These are phyloP conservation scores for Mariannaea elegans DNA, from an alignment of 2,329 filamentous ascomycete species.

Conservation along the genomic window DNA sequence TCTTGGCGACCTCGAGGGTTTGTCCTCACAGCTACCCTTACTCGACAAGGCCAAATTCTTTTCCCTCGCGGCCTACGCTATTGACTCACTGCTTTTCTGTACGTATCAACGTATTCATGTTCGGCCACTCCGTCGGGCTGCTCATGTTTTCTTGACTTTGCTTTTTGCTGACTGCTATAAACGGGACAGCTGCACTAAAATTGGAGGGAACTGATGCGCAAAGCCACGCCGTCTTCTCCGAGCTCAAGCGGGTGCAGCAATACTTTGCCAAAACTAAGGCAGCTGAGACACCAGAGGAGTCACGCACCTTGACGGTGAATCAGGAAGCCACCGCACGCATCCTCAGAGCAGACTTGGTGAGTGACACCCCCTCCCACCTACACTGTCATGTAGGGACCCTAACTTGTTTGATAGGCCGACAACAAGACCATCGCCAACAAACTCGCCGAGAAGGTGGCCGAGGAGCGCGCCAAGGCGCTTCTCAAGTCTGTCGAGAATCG, in stretches of 20 bases:
- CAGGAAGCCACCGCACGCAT: conserved; percentile 83
- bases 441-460: conserved; percentile 64
- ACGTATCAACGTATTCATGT: conserved; percentile 39
- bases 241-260: conserved; percentile 85
- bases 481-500: conserved; percentile 56
- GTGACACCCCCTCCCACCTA: conserved; percentile 35
- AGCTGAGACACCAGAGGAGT: conserved; percentile 68
- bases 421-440: conserved; percentile 62
- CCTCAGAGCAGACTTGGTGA: conserved; percentile 80
- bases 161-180: background rate
- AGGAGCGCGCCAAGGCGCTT: conserved; percentile 62
- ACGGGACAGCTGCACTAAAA: conserved; percentile 69
- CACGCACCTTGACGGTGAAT: conserved; percentile 67
- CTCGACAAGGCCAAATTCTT: conserved; percentile 95
- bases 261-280: conserved; percentile 93
- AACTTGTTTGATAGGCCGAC: conserved; percentile 50
- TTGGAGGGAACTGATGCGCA: conserved; percentile 84
- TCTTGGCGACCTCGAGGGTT: conserved; percentile 70
- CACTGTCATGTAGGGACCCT: conserved; percentile 13
- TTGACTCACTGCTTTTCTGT: conserved; percentile 93
- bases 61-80: conserved; percentile 85
- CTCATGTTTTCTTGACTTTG: background rate
- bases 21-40: conserved; percentile 83
- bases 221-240: conserved; percentile 83
- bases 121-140: too few relatives aligned